These are phyloP conservation scores for Phellopilus nigrolimitatus DNA, from an alignment of 1,284 basidiomycete genomes.

Conservation along the genomic window DNA sequence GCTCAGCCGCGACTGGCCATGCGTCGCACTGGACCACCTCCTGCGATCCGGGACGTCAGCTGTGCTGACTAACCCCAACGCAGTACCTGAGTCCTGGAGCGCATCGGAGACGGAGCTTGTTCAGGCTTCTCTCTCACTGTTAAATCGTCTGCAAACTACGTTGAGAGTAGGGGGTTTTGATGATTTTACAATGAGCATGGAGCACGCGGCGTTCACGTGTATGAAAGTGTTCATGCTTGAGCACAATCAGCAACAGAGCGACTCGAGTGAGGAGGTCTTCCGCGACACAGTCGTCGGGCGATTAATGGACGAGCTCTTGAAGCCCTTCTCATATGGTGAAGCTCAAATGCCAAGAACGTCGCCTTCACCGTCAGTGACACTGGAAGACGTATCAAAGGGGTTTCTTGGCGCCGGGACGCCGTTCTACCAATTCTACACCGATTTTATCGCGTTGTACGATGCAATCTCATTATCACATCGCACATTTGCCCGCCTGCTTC, in stretches of 20 bases:
- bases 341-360: conserved; percentile 18
- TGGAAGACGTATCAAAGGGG: conserved; percentile 56
- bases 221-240: conserved; percentile 98
- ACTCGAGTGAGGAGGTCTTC: conserved; percentile 63
- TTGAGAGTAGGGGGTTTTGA: conserved; percentile 24
- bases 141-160: conserved; percentile 32
- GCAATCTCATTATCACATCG: conserved; percentile 85
- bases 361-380: conserved; percentile 26
- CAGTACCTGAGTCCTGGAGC: conserved; percentile 70
- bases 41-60: conserved; percentile 73
- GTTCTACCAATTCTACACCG: conserved; percentile 94
- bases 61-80: conserved; percentile 50
- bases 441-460: conserved; percentile 86
- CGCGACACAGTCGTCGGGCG: conserved; percentile 55
- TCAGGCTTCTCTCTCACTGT: conserved; percentile 58
- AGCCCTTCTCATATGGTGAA: conserved; percentile 43
- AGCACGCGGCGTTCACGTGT: conserved; percentile 66
- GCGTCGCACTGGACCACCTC: conserved; percentile 75
- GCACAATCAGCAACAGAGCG: conserved; percentile 56
- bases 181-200: conserved; percentile 42
- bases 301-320: conserved; percentile 57
- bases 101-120: conserved; percentile 78
- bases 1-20: conserved; percentile 66
- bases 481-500: conserved; percentile 72
- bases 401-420: conserved; percentile 69